These are phyloP conservation scores for Fusarium anthophilum DNA, from an alignment of 2,329 filamentous ascomycete species.

Conservation along the genomic window DNA sequence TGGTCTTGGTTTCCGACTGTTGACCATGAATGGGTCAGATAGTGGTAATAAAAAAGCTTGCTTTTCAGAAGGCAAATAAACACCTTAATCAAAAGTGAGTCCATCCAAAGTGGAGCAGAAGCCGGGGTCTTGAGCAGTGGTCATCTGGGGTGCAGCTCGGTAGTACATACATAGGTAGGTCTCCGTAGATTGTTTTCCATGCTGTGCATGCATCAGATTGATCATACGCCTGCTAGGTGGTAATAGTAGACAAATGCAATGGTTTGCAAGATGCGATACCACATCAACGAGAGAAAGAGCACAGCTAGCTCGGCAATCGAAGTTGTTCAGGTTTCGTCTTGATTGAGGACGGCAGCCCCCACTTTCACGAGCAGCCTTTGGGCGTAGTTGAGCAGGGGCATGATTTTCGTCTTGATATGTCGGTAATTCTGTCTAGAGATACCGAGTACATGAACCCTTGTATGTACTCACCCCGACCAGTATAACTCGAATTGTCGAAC, in stretches of 20 bases:
- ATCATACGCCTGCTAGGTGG: not conserved
- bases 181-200: not conserved
- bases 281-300: not conserved
- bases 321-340: not conserved
- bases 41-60: constrained; percentile 18
- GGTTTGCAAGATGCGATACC: not conserved
- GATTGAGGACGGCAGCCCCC: not conserved
- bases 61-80: constrained; percentile 16
- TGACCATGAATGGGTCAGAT: not conserved
- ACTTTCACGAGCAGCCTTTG: not conserved
- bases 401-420: constrained; percentile 2
- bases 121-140: constrained; percentile 19
- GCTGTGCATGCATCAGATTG: constrained; percentile 21
- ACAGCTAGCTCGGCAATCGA: not conserved
- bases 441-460: constrained; percentile 14
- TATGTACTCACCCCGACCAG: constrained; percentile 7
- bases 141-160: constrained; percentile 41
- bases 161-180: not conserved
- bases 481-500: not conserved
- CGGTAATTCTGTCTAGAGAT: constrained; percentile 16
- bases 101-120: constrained; percentile 30
- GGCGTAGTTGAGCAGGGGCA: constrained; percentile 3
- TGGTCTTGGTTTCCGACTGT: not conserved
- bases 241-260: not conserved
- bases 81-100: constrained; percentile 35